Conservation (phyloP, 495 filamentous ascomycete species). For the Talaromyces ruber region DNA sequence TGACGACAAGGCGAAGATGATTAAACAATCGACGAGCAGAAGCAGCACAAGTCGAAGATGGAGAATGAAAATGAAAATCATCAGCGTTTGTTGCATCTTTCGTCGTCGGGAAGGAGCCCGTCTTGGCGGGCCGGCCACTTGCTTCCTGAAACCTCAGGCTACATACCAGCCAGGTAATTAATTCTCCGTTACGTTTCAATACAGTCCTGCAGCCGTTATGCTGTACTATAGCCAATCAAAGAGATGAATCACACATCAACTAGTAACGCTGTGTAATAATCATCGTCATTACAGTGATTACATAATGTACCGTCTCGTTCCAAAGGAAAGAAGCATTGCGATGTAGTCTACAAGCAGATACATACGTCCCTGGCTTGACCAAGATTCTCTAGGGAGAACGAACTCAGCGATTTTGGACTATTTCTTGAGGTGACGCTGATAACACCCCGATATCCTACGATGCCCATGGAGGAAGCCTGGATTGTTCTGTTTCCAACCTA, state of each 20-base stretch:
- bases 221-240: background rate
- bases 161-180: background rate
- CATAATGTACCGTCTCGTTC: background rate
- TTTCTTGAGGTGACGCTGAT: background rate
- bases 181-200: background rate
- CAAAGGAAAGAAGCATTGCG: too few species aligned
- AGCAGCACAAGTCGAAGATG: background rate
- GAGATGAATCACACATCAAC: background rate
- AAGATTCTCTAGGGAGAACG: background rate
- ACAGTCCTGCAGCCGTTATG: background rate
- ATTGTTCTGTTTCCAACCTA: background rate
- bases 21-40: background rate
- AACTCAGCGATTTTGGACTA: background rate
- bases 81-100: background rate
- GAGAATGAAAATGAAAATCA: background rate
- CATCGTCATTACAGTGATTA: background rate
- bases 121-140: background rate
- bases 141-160: background rate
- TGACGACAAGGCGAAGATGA: background rate
- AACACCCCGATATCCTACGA: background rate
- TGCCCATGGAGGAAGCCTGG: background rate
- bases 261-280: background rate
- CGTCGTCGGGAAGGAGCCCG: background rate
- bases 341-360: too few species aligned
- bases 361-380: background rate